phyloP scores from a whole-genome alignment of 805 yeast genomes.

The Myxozyma neglecta region DNA sequence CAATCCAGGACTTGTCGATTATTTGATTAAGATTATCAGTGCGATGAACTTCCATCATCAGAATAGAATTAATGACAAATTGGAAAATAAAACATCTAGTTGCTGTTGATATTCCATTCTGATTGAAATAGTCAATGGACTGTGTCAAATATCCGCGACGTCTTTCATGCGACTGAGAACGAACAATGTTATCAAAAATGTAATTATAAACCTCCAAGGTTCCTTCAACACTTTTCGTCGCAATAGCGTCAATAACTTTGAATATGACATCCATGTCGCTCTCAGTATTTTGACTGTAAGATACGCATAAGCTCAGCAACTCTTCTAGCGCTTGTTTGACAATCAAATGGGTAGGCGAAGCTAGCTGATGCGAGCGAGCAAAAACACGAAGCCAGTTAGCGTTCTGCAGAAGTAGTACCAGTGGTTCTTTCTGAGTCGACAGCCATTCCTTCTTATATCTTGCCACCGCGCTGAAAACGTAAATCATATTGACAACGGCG shows the following conservation, averaged over 20 bases:
- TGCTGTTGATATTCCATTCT: conserved; percentile 47
- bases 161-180: conserved; percentile 47
- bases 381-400: conserved; percentile 45
- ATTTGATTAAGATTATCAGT: conserved; percentile 51
- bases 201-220: conserved; percentile 55
- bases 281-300: conserved; percentile 41
- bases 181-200: conserved; percentile 57
- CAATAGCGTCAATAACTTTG: conserved; percentile 47
- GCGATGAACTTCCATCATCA: conserved; percentile 57
- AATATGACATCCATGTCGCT: conserved; percentile 44
- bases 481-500: conserved; percentile 65
- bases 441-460: conserved; percentile 59
- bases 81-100: conserved; percentile 64
- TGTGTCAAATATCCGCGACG: conserved; percentile 55
- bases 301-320: conserved; percentile 54
- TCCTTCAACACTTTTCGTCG: conserved; percentile 49
- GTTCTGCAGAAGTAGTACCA: conserved; percentile 13
- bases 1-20: conserved; percentile 60
- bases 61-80: conserved; percentile 62
- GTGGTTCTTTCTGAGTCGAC: conserved; percentile 47
- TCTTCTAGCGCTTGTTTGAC: conserved; percentile 66
- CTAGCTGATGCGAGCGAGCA: conserved; percentile 49
- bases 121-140: conserved; percentile 53
- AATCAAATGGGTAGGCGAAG: conserved; percentile 66
- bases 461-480: conserved; percentile 57